Base-by-base conservation (phyloP, 805 yeast genomes). In the Myxozyma sirexii region DNA sequence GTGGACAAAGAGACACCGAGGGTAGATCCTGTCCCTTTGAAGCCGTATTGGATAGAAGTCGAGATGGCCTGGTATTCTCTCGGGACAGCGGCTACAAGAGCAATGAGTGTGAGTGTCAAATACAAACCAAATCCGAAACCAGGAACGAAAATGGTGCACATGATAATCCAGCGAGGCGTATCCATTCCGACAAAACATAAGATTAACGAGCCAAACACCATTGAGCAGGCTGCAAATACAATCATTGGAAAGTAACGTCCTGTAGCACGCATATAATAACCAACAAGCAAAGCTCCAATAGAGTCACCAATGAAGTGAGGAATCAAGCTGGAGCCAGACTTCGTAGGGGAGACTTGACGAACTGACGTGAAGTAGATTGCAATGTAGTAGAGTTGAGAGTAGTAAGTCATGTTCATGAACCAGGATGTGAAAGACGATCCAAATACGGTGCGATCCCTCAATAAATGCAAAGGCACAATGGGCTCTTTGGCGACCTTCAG, bases 31-130 rank as follows among this genome's bases (percentile, higher is more conserved):
- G 87, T 84, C 13, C 88, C 80, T 69, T 89, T 77, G 71, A 85
- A 85, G 0, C 87, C 87, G 68, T 86, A 87, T 62, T 86, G 90
- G 61, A 87, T 85, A 0, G 90, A 85, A 0, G 92, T 87, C 1
- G 88, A 86, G 24, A 87, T 78, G 2, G 93, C 91, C 69, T 85
- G 91, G 64, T 79, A 79, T 45, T 79, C 75, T 19, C 72, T 62
- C 2, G 85, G 82, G 0, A 84, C 90, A 4, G 88, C 79, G 1
- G 88, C 84, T 54, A 86, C 84, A 73, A 86, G 78, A 0, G 88
- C 84, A 21, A 86, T 72, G 49, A 86, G 73, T 0, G 87, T 82
- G 2, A 84, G 79, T 0, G 89, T 85, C 58, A 85, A 74, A 64
- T 80, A 75, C 2, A 79, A 72, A 1, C 89, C 80, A 60, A 82